These are phyloP conservation scores for Hansenula lynferdii DNA, from an alignment of 1,139 yeast species.

Conservation along the genomic window DNA sequence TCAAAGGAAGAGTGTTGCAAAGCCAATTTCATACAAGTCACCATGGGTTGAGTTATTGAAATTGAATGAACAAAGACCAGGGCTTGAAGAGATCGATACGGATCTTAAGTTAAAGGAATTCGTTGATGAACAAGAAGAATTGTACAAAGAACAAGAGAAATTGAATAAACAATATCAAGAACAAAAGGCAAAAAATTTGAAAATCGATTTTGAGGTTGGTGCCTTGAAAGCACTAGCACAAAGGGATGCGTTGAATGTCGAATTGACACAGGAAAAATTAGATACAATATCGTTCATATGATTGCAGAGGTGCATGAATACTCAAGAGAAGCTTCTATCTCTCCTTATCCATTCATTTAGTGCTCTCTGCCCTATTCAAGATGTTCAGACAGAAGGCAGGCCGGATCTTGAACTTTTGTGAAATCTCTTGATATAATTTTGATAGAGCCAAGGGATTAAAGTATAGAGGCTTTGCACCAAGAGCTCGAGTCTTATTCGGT, in stretches of 20 bases:
- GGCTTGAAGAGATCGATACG: not conserved
- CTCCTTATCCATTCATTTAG: no score
- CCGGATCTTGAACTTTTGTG: no score
- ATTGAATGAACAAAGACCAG: constrained; percentile 5
- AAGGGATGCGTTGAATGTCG: constrained; percentile 11
- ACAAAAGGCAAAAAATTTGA: constrained; percentile 3
- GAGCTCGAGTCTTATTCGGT: no score
- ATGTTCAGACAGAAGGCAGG: no score
- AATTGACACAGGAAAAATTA: constrained; percentile 13
- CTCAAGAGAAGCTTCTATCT: no score
- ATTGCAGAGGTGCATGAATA: no score
- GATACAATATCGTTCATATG: constrained; percentile 13
- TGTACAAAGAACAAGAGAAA: constrained; percentile 4
- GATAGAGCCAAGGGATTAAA: no score
- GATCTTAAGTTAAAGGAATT: constrained; percentile 5
- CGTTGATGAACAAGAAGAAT: constrained; percentile 9
- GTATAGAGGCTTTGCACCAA: no score
- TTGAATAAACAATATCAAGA: constrained; percentile 7
- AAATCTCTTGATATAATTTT: no score
- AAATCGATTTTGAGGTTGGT: constrained; percentile 8
- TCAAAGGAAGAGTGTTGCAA: not conserved
- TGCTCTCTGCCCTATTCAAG: no score
- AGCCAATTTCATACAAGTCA: constrained; percentile 3
- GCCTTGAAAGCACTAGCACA: constrained; percentile 3
- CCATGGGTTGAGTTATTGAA: constrained; percentile 12